Evolutionary conservation across 257 asterid species (phyloP).

Genomic region (Apocynum venetum): DNA sequence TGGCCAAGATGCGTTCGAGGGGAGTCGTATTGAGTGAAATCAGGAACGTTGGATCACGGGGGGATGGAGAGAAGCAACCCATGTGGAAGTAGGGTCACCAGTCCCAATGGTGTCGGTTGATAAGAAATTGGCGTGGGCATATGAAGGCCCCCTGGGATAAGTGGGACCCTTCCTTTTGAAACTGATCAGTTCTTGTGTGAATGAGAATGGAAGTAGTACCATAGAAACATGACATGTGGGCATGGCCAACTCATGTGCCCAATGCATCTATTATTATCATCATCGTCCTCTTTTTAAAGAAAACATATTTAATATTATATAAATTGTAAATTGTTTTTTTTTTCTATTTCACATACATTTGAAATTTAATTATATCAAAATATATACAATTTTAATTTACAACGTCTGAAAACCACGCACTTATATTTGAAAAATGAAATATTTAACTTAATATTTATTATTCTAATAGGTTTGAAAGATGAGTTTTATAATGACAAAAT

Average conservation of each 20-base stretch:
- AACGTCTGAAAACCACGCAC: too few relatives aligned
- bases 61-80: neutral
- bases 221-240: neutral
- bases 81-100: constrained; percentile 4
- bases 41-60: neutral
- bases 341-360: too few relatives aligned
- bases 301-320: too few relatives aligned
- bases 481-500: too few relatives aligned
- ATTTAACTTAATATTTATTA: too few relatives aligned
- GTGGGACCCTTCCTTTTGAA: neutral
- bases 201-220: neutral
- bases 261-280: neutral
- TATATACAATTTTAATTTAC: too few relatives aligned
- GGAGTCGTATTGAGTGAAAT: neutral
- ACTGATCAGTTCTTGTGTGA: neutral
- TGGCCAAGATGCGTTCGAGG: constrained; percentile 12
- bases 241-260: constrained; percentile 1
- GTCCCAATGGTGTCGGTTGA: neutral
- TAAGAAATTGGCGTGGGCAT: neutral
- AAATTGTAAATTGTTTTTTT: too few relatives aligned
- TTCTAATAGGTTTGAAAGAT: too few relatives aligned
- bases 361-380: too few relatives aligned
- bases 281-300: too few relatives aligned
- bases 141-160: neutral
- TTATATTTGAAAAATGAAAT: too few relatives aligned